Evolutionary conservation across 2,329 filamentous ascomycete species (phyloP), one percentile per base, ranked within the genome.

Genomic region (Calonectria crousiana): DNA sequence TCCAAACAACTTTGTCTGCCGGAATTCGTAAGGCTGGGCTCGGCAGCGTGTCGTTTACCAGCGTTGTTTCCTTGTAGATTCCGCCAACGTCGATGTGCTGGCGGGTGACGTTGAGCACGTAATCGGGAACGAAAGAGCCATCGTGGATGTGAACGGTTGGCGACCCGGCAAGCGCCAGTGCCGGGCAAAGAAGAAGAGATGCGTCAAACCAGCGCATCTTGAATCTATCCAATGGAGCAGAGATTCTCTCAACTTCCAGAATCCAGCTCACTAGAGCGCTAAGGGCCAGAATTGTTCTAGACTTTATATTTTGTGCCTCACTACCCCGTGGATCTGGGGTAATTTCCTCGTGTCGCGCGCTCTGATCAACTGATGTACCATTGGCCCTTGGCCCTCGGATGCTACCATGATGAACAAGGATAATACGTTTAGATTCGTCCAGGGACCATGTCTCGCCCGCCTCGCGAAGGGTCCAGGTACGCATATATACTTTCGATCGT

Each of bases 101-200:
- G 23, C 56, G 23, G 56, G 56, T 62, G 56, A 62, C 56, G 56
- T 62, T 62, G 34, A 62, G 56, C n/a, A 62, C 56, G 38, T 41
- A 62, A 41, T 62, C 56, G 16, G 56, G 56, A 18, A 41, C 36
- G 16, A 62, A 62, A 8, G 56, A 28, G n/a, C 41, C 56, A 62
- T 62, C 56, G 36, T 62, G 56, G 6, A 62, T 18, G 23, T 62
- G 56, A 41, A 62, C 23, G 36, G n/a, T 41, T 4, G 56, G 56
- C 56, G 23, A 41, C 6, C 52, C 52, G 36, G 56, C 56, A 41
- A 38, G 23, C 8, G 56, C 56, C 56, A 62, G 56, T n/a, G 56
- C 56, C 16, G 56, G 16, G 13, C 23, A 20, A 34, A 62, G 32
- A 8, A 62, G 32, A 4, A 62, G 56, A 26, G 8, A 62, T 28